Conservation (phyloP, 148 eudicot genomes). For the Rhododendron williamsianum region DNA sequence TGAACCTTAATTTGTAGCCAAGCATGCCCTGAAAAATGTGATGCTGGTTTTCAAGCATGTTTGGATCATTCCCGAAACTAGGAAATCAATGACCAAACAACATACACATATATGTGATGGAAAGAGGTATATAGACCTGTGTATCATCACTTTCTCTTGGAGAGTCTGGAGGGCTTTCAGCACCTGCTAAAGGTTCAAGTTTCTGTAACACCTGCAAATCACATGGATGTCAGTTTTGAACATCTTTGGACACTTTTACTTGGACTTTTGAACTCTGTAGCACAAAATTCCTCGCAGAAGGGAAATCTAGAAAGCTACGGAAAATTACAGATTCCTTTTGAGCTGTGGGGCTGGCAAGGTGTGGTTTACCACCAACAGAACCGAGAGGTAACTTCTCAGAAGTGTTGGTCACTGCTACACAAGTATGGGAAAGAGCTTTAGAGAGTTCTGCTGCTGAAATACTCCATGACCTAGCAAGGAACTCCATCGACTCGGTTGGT, state of each 20-base stretch:
- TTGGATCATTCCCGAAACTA: background rate
- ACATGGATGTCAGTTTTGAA: background rate
- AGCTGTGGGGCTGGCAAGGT: constrained; percentile 18
- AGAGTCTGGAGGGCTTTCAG: constrained; percentile 59
- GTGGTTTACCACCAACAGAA: constrained; percentile 20
- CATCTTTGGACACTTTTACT: background rate
- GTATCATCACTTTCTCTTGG: constrained; percentile 67
- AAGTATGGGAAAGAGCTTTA: constrained; percentile 51
- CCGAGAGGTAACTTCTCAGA: constrained; percentile 24
- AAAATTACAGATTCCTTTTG: constrained; percentile 38
- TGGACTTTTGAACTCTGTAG: background rate
- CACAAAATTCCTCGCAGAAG: background rate
- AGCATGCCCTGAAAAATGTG: background rate
- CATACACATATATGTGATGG: background rate
- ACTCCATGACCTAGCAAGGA: constrained; percentile 88
- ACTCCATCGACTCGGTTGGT: constrained; percentile 85
- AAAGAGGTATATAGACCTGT: constrained; percentile 34
- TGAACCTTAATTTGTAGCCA: background rate
- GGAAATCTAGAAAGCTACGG: background rate
- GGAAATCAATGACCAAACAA: background rate
- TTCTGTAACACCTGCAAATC: constrained; percentile 29
- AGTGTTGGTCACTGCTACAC: constrained; percentile 5
- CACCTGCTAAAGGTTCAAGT: constrained; percentile 25
- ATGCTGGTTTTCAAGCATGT: background rate
- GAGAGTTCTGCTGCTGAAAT: constrained; percentile 74